These are phyloP conservation scores for Monosporascus sp. DNA, from an alignment of 2,329 filamentous ascomycete species.

Conservation along the genomic window DNA sequence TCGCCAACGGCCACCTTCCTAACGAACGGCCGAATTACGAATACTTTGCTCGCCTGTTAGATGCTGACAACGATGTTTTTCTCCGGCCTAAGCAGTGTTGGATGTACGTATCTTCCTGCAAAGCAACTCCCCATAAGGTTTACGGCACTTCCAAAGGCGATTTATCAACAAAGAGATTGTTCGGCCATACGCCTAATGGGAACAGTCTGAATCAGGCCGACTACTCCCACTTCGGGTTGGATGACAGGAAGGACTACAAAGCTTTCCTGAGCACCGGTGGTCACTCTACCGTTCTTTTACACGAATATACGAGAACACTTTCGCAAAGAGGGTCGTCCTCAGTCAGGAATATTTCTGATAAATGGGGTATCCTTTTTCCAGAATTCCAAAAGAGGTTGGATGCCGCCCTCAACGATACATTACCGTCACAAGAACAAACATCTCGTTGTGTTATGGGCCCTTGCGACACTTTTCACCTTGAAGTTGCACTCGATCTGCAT, in stretches of 20 bases:
- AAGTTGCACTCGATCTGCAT: constrained; percentile 54
- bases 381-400: constrained; percentile 48
- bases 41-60: constrained; percentile 53
- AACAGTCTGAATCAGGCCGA: constrained; percentile 22
- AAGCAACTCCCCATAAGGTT: constrained; percentile 45
- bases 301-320: constrained; percentile 52
- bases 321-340: constrained; percentile 52
- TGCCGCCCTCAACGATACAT: constrained; percentile 40
- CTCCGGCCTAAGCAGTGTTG: constrained; percentile 54
- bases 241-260: constrained; percentile 43
- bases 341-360: constrained; percentile 44
- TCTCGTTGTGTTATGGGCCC: constrained; percentile 32
- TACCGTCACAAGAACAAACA: constrained; percentile 22
- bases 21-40: constrained; percentile 57
- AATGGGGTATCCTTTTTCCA: constrained; percentile 56
- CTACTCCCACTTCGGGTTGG: constrained; percentile 53
- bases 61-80: constrained; percentile 48
- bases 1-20: constrained; percentile 51
- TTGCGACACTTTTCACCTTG: constrained; percentile 57
- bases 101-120: constrained; percentile 51
- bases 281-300: constrained; percentile 41
- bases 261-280: constrained; percentile 46
- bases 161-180: constrained; percentile 19
- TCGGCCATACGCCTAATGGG: constrained; percentile 18
- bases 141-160: constrained; percentile 20